These are phyloP conservation scores for Jatropha multifida DNA, from an alignment of 441 rosid species.

Conservation along the genomic window DNA sequence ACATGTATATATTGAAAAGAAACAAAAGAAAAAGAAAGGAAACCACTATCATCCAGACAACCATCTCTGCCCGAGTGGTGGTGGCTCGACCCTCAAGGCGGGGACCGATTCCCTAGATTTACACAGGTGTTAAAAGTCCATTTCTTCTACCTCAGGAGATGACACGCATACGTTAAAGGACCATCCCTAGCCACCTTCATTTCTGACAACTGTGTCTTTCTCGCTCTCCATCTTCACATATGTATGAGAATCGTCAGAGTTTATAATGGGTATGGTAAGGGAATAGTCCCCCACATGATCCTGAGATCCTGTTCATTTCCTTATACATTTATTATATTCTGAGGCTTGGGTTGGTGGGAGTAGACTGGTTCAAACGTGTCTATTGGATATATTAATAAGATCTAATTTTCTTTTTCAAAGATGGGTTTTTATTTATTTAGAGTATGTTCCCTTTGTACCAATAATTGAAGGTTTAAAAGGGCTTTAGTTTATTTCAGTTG, in stretches of 20 bases:
- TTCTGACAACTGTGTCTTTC: conserved; percentile 20
- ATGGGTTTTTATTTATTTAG: too few species aligned
- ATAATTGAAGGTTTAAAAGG: conserved; percentile 45
- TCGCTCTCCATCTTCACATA: not conserved
- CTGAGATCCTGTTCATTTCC: not conserved
- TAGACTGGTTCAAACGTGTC: conserved; percentile 22
- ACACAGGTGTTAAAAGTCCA: conserved; percentile 20
- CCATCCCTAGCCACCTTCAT: conserved; percentile 27
- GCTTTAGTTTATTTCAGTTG: conserved; percentile 46
- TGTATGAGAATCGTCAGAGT: conserved; percentile 7
- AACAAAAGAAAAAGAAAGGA: too few species aligned
- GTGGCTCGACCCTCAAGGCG: conserved; percentile 46
- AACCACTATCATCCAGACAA: too few species aligned
- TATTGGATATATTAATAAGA: not conserved
- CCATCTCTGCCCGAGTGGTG: not conserved
- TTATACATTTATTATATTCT: not conserved
- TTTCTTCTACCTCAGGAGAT: not conserved
- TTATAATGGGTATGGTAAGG: conserved; percentile 8
- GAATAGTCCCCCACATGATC: conserved; percentile 20
- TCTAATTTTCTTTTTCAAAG: not conserved
- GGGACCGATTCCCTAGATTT: conserved; percentile 37
- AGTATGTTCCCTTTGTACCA: conserved; percentile 26
- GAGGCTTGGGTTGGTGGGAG: conserved; percentile 33
- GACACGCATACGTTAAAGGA: conserved; percentile 33
- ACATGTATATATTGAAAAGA: too few species aligned